These are phyloP conservation scores for Graphilbum ipis-grandicollis DNA, from an alignment of 2,329 filamentous ascomycete species.

Conservation along the genomic window DNA sequence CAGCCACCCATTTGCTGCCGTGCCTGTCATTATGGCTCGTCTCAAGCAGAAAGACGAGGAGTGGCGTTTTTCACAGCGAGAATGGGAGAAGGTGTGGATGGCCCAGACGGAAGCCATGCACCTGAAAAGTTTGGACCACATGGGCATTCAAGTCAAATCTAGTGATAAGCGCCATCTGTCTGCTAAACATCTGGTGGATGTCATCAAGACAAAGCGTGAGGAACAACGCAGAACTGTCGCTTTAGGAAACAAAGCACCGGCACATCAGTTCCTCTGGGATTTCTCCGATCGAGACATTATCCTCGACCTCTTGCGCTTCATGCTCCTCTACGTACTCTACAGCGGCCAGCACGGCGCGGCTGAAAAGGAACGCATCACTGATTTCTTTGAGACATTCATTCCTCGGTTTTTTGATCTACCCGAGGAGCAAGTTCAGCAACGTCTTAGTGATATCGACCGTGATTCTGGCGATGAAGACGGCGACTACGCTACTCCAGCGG, in stretches of 20 bases:
- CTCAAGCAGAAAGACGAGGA: conserved; percentile 95
- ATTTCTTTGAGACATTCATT: conserved; percentile 63
- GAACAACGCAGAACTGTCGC: conserved; percentile 56
- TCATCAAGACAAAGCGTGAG: conserved; percentile 84
- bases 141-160: conserved; percentile 77
- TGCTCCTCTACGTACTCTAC: conserved; percentile 47
- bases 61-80: conserved; percentile 89
- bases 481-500: conserved; percentile 55
- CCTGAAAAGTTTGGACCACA: conserved; percentile 90
- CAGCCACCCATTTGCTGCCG: conserved; percentile 63
- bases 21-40: conserved; percentile 74
- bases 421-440: conserved; percentile 49
- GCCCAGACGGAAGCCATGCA: conserved; percentile 90
- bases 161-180: conserved; percentile 85
- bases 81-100: conserved; percentile 99
- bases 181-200: conserved; percentile 73
- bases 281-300: conserved; percentile 58
- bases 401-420: conserved; percentile 61
- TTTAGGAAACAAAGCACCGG: conserved; percentile 42
- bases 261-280: conserved; percentile 58
- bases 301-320: conserved; percentile 41
- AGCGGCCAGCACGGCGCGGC: conserved; percentile 54
- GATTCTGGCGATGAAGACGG: conserved; percentile 60
- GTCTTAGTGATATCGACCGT: conserved; percentile 50
- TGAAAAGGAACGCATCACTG: conserved; percentile 56